A percentile compares a stretch with the other conserved stretches of the same genome.
Evolutionary conservation across 352 stramenopile genomes (phyloP).

Genomic region (Elongisporangium anandrum): DNA sequence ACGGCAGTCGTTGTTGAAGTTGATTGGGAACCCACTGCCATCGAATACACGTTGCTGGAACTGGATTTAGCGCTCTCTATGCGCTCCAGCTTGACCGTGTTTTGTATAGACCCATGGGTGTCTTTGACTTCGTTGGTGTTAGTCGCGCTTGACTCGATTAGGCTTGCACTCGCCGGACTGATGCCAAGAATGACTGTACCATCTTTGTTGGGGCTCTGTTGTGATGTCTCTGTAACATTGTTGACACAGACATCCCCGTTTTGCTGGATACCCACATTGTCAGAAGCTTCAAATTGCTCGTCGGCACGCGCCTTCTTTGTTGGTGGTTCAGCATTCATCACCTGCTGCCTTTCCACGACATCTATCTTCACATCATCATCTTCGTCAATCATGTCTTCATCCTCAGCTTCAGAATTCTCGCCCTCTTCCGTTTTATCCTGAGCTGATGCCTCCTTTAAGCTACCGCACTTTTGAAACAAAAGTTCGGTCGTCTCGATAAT

Average conservation of each 20-base stretch:
- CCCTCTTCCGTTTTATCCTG: slow-evolving; percentile 28
- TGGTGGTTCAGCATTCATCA: slow-evolving; percentile 17
- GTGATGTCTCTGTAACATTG: not conserved
- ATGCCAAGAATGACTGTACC: not conserved
- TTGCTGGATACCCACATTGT: slow-evolving; percentile 1
- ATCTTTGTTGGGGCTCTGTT: not conserved
- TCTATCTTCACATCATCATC: slow-evolving; percentile 16
- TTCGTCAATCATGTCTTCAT: slow-evolving; percentile 8
- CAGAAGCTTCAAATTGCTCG: slow-evolving; percentile 2
- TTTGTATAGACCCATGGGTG: not conserved
- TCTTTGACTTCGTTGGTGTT: not conserved
- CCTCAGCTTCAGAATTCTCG: slow-evolving; percentile 21
- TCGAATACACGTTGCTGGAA: not conserved
- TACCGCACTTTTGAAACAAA: slow-evolving; percentile 49
- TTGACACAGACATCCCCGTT: no score
- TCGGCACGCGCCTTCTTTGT: slow-evolving; percentile 31
- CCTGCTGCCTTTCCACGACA: slow-evolving; percentile 8
- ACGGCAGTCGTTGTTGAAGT: not conserved
- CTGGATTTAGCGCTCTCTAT: not conserved
- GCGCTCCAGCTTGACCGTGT: not conserved
- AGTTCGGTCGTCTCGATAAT: slow-evolving; percentile 51
- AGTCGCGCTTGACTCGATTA: not conserved
- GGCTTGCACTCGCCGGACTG: not conserved
- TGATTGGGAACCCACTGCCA: not conserved
- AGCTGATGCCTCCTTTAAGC: slow-evolving; percentile 32